Percentiles rank a stretch among this genome's conserved stretches.
Evolutionary conservation across 495 filamentous ascomycete genomes (phyloP).

Genomic region (Cercophora sp.): DNA sequence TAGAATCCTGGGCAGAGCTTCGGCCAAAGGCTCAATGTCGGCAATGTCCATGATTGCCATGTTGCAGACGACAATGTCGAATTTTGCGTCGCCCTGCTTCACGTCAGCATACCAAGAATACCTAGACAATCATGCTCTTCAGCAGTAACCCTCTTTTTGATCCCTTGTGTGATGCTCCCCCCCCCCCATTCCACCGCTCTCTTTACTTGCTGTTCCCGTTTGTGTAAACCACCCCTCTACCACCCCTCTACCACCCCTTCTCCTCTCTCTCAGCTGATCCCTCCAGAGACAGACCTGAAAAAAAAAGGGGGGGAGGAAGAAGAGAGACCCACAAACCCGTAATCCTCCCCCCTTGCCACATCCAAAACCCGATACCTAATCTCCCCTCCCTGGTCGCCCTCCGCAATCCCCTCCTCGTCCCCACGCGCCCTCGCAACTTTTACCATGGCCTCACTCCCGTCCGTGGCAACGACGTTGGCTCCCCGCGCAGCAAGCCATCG

Average conservation of each 20-base stretch:
- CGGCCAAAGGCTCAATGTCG: conserved; percentile 31
- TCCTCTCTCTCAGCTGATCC: not conserved
- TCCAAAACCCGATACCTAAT: not conserved
- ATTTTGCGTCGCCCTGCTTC: conserved; percentile 4
- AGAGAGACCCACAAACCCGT: not conserved
- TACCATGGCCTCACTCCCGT: conserved; percentile 32
- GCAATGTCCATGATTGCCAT: conserved; percentile 46
- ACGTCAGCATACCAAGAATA: no score
- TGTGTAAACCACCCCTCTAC: not conserved
- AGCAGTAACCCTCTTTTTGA: no score
- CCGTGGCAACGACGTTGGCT: conserved; percentile 34
- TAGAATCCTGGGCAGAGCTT: conserved; percentile 30
- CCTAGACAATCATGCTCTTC: no score
- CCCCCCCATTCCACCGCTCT: no score
- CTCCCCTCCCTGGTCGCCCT: conserved; percentile 10
- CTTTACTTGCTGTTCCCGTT: not conserved
- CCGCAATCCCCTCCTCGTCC: conserved; percentile 13
- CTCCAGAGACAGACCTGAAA: not conserved
- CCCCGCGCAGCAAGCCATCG: conserved; percentile 32
- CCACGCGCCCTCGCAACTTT: conserved; percentile 19
- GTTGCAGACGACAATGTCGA: conserved; percentile 36
- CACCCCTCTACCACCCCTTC: no score
- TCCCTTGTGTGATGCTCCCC: no score
- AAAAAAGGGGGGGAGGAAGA: not conserved
- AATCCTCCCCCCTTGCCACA: no score